Conservation (phyloP, 352 stramenopile genomes). For the Globisporangium cystogenes region DNA sequence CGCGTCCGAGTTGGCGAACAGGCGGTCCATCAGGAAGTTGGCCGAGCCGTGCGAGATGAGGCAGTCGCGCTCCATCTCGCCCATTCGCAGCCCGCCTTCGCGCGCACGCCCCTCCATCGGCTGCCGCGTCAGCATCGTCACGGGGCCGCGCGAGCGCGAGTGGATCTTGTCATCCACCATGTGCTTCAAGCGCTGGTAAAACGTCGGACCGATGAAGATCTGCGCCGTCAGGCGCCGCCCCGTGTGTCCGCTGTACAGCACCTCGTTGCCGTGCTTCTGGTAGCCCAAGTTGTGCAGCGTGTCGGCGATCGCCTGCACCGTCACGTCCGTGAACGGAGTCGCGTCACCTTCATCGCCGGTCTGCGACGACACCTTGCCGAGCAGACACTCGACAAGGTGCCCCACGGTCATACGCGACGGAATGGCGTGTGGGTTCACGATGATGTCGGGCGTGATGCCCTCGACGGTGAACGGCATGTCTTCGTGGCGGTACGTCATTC, state of each 20-base stretch:
- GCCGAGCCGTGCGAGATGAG: slow-evolving; percentile 99
- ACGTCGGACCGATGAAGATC: slow-evolving; percentile 99
- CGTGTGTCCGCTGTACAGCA: slow-evolving; percentile 99
- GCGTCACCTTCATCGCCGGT: slow-evolving; percentile 97
- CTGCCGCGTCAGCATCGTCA: slow-evolving; percentile 98
- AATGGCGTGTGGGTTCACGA: slow-evolving; percentile 99
- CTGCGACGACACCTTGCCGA: slow-evolving; percentile 97
- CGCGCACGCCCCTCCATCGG: slow-evolving; percentile 97
- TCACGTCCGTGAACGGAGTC: slow-evolving; percentile 98
- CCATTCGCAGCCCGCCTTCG: slow-evolving; percentile 99
- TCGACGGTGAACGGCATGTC: slow-evolving; percentile 99
- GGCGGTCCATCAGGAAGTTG: slow-evolving; percentile 99
- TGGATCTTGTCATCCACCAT: slow-evolving; percentile 99
- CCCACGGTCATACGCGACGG: slow-evolving; percentile 99
- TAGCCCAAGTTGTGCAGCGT: slow-evolving; percentile 96
- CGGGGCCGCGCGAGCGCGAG: slow-evolving; percentile 90
- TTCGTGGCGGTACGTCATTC: slow-evolving; percentile 99
- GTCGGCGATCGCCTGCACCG: slow-evolving; percentile 96
- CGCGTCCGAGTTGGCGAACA: slow-evolving; percentile 99
- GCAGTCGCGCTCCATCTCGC: slow-evolving; percentile 99
- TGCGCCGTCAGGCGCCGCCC: slow-evolving; percentile 93
- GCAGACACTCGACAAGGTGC: slow-evolving; percentile 99
- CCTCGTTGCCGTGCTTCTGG: slow-evolving; percentile 98
- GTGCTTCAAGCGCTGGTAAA: slow-evolving; percentile 99
- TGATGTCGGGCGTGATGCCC: slow-evolving; percentile 99